Evolutionary conservation across 2,329 filamentous ascomycete species (phyloP), one percentile per base, ranked within the genome.

Genomic region (Sporothrix protearum): DNA sequence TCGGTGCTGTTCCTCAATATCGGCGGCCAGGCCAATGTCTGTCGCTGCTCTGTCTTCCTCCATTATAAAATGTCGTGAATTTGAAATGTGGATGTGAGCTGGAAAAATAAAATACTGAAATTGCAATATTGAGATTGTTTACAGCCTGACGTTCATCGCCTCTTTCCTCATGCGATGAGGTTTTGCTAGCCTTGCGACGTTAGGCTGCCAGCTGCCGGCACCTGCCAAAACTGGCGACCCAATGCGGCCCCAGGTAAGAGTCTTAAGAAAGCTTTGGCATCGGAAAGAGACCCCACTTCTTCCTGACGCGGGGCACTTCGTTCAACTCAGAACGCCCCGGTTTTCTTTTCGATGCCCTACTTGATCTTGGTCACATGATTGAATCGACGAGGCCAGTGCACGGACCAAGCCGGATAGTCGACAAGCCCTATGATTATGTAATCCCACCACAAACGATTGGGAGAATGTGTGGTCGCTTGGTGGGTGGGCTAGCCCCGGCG

Each of bases 11-110:
- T 71, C 74, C 74, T 90, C 89, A 53, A 91, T 88, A 75, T 91
- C 88, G 68, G 87, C 85, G 14, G 89, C 89, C 55, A 91, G 85
- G 72, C 91, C 91, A 36, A 95, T 81, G 77, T 94, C 91, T 42
- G 89, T 87, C 73, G 88, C 84, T 42, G 86, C 88, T 76, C 92
- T 84, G 78, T 95, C 92, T 76, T 92, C 89, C 79, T 95, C 92
- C 92, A 95, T 95, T 55, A 72, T 19, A 9, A 47, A 22, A 36
- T 22, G 12, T 4, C 16, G 8, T 22, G 19, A 19, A 49, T 30
- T 22, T 4, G 12, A 16, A 19, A 49, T 39, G 14, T 14, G 8
- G 36, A 39, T 16, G 22, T 22, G 22, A 22, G 28, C 49, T 28
- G 10, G 6, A 33, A 66, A 39, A 12, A 49, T 25, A 1, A n/a